Percentiles rank a stretch among this genome's conserved stretches.
phyloP scores from a whole-genome alignment of 2,329 filamentous ascomycete genomes.

The Biscogniauxia sp. region DNA sequence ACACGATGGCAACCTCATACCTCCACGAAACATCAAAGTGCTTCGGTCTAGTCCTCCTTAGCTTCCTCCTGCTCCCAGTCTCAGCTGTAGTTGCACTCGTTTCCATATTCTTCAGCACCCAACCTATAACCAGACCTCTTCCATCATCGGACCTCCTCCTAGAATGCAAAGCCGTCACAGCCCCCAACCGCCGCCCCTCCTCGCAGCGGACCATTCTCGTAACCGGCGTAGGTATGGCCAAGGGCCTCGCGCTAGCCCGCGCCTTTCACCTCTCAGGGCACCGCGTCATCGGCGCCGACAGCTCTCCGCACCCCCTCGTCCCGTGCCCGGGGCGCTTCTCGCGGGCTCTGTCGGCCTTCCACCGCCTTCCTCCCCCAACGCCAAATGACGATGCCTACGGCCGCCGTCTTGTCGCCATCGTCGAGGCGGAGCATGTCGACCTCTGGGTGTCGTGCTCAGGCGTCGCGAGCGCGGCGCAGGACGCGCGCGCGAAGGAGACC shows the following conservation, averaged over 20 bases:
- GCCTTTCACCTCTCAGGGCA: slow-evolving; percentile 63
- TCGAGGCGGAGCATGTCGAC: slow-evolving; percentile 59
- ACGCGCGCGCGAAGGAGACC: slow-evolving; percentile 61
- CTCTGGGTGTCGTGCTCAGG: slow-evolving; percentile 74
- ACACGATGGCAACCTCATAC: too few species aligned
- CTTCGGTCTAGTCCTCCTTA: slow-evolving; percentile 19
- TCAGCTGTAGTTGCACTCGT: neutral
- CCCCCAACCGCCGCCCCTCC: too few species aligned
- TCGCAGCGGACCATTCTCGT: slow-evolving; percentile 56
- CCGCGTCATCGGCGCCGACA: slow-evolving; percentile 70
- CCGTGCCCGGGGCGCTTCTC: slow-evolving; percentile 59
- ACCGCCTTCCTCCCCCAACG: slow-evolving; percentile 38
- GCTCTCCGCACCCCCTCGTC: slow-evolving; percentile 43
- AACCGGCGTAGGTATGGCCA: slow-evolving; percentile 70
- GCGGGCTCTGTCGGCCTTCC: slow-evolving; percentile 52
- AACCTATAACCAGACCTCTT: neutral
- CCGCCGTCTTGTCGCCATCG: slow-evolving; percentile 54
- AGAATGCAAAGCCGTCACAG: slow-evolving; percentile 1
- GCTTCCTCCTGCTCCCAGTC: slow-evolving; percentile 18
- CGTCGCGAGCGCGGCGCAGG: slow-evolving; percentile 63
- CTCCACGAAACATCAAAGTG: slow-evolving; percentile 5
- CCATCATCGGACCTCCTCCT: neutral
- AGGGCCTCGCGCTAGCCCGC: slow-evolving; percentile 66
- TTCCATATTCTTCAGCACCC: neutral
- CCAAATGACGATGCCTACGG: slow-evolving; percentile 46